These are phyloP conservation scores for Akanthomyces dipterigenus DNA, from an alignment of 2,329 filamentous ascomycete species.

Conservation along the genomic window DNA sequence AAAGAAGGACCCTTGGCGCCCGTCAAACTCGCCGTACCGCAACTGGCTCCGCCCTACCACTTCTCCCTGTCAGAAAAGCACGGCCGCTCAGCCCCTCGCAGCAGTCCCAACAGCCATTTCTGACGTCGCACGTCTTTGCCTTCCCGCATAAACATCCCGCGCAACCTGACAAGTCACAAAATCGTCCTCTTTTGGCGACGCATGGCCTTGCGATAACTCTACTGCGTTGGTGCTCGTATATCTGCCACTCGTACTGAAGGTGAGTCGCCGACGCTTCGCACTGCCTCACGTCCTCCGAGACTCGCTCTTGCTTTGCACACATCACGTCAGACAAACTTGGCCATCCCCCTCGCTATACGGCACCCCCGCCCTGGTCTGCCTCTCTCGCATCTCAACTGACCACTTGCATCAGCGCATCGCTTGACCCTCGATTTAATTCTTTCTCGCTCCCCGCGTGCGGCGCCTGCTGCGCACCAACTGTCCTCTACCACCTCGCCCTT, in stretches of 20 bases:
- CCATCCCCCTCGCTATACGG: neutral
- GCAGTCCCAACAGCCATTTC: neutral
- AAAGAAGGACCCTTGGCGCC: conserved; percentile 11
- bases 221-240: neutral
- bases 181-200: neutral
- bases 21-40: conserved; percentile 4
- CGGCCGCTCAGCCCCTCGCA: conserved; percentile 7
- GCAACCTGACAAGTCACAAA: conserved; percentile 2
- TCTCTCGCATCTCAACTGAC: conserved; percentile 1
- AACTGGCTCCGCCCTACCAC: conserved; percentile 1
- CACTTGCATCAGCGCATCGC: neutral
- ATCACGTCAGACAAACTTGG: conserved; percentile 2
- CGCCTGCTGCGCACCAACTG: conserved; percentile 2
- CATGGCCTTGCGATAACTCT: conserved; percentile 4
- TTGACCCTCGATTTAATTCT: neutral
- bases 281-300: neutral
- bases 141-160: neutral
- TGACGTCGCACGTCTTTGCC: conserved; percentile 1
- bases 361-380: neutral
- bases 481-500: neutral
- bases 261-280: conserved; percentile 3
- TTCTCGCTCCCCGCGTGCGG: neutral
- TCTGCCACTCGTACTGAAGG: neutral
- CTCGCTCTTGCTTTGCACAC: neutral
- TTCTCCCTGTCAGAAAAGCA: conserved; percentile 3